Base-by-base conservation (phyloP, 495 filamentous ascomycete species). In the Massariosphaeria phaeospora region DNA sequence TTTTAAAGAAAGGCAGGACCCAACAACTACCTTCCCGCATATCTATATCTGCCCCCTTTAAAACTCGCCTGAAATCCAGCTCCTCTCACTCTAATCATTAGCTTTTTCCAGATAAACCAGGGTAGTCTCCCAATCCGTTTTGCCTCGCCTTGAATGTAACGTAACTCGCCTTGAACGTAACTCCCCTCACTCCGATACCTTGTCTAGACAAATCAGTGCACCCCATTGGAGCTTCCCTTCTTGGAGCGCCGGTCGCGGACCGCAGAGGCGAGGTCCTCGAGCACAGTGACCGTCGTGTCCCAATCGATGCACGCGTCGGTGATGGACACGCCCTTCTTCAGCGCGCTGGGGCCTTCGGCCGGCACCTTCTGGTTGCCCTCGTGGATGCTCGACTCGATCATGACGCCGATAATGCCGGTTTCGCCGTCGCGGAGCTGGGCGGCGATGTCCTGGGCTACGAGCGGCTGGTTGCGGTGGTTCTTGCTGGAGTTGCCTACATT, bases 351-450 rank as follows among this genome's bases (percentile, higher is more conserved):
- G 18, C 91, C 91, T 67, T 89, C 91, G 15, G 82, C 64, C 1
- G 93, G 89, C 9, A 96, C 88, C 72, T 96, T 95, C 72, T 98
- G 93, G 76, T 85, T 78, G 65, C 93, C 93, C 74, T 96, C 93
- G 67, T 89, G 80, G 78, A 98, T 89, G 72, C 97, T 93, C 63
- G 88, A 94, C 74, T 98, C 93, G 63, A 98, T 95, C 93, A 98
- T 98, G 57, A 97, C 85, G 59, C 91, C 93, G 57, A 97, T 78
- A 65, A 98, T 96, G 50, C 79, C 87, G 43, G 79, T 83, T 73
- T 98, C 86, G 35, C 93, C 93, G 63, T 83, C 83, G 35, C 86
- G 84, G 34, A 98, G 71, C 75, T 98, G 93, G 35, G 90, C 84
- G 24, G 83, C 84, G 42, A 98, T 76, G 56, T 76, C 78, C 72